These are phyloP conservation scores for Boletus rubroflammeus DNA, from an alignment of 768 basidiomycete genomes.

Conservation along the genomic window DNA sequence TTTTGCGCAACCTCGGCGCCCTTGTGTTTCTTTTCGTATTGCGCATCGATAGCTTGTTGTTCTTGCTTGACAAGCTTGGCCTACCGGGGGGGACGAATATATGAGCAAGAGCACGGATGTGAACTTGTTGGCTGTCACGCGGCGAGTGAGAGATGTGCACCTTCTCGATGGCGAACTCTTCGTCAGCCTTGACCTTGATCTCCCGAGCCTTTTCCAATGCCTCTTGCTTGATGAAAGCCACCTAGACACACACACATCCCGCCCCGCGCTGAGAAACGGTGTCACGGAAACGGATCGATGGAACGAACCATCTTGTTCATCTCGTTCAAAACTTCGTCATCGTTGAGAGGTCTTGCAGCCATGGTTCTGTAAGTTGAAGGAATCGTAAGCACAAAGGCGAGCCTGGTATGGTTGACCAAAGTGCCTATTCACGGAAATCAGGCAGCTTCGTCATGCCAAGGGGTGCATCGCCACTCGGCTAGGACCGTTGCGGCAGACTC, in stretches of 20 bases:
- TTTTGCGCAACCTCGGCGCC: conserved; percentile 92
- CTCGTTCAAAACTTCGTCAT: conserved; percentile 93
- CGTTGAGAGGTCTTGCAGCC: conserved; percentile 79
- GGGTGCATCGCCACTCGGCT: no score
- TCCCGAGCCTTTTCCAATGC: conserved; percentile 96
- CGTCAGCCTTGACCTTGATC: conserved; percentile 95
- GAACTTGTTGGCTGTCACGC: background rate
- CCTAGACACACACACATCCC: conserved; percentile 42
- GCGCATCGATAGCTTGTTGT: conserved; percentile 88
- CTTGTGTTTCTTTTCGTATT: conserved; percentile 95
- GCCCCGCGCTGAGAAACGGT: background rate
- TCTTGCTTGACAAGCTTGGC: conserved; percentile 98
- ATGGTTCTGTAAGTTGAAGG: conserved; percentile 35
- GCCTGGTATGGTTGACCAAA: background rate
- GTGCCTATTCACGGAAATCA: background rate
- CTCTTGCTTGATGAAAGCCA: conserved; percentile 98
- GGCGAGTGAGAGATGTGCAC: conserved; percentile 34
- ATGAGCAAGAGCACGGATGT: background rate
- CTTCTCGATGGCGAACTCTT: conserved; percentile 99
- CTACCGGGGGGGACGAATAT: conserved; percentile 36
- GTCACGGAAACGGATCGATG: background rate
- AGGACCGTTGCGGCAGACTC: no score
- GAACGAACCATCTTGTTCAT: conserved; percentile 96
- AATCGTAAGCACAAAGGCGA: background rate
- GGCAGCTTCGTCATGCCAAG: no score